Evolutionary conservation across 176 grass and related monocot species (phyloP).

Genomic region (Zizania latifolia): DNA sequence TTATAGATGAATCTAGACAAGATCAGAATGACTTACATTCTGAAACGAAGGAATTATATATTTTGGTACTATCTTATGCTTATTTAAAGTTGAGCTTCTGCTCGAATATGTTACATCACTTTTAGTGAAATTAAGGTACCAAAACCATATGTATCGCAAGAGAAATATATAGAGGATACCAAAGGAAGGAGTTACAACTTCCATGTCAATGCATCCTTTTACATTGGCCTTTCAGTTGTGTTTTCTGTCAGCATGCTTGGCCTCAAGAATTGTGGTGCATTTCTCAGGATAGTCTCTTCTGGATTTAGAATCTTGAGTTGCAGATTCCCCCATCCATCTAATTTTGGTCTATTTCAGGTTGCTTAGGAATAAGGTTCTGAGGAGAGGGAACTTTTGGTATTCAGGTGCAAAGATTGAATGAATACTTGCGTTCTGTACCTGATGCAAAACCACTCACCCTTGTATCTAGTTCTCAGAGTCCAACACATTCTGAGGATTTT

Average conservation of each 20-base stretch:
- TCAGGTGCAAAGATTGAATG: background rate
- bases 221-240: background rate
- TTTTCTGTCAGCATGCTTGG: background rate
- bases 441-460: background rate
- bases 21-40: too few species aligned
- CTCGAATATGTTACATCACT: background rate
- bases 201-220: background rate
- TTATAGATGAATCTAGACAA: too few species aligned
- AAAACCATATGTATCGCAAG: background rate
- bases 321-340: background rate
- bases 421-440: background rate
- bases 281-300: background rate
- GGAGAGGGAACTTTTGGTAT: background rate
- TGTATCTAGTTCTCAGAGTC: too few species aligned
- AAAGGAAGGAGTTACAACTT: background rate
- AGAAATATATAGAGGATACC: background rate
- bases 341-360: constrained; percentile 20
- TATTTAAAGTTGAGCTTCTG: background rate
- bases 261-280: background rate
- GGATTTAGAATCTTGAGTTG: background rate
- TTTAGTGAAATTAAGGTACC: background rate
- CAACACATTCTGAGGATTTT: too few species aligned
- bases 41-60: too few species aligned
- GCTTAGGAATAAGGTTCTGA: constrained; percentile 15
- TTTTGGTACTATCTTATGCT: background rate